phyloP scores from a whole-genome alignment of 495 filamentous ascomycete species.

The Hypoxylon lenormandii region DNA sequence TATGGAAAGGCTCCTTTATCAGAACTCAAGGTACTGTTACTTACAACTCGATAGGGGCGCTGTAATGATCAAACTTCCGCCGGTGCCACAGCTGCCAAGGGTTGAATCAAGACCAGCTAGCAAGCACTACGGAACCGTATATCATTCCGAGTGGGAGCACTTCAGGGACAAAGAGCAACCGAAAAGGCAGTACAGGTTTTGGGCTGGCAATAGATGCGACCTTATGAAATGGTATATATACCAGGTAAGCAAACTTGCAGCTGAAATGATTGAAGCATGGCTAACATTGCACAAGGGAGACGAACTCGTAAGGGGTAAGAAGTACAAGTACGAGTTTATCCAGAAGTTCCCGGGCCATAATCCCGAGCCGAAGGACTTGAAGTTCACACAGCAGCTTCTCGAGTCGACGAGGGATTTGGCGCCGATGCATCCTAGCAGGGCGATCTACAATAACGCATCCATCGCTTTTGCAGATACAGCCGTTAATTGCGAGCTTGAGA shows the following conservation, averaged over 20 bases:
- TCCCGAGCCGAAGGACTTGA: background rate
- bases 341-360: background rate
- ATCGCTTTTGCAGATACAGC: background rate
- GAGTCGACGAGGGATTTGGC: background rate
- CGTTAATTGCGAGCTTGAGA: background rate
- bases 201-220: background rate
- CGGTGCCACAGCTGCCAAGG: background rate
- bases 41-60: background rate
- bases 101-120: background rate
- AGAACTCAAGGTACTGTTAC: background rate
- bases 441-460: background rate
- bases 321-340: background rate
- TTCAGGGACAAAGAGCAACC: background rate
- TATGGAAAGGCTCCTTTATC: background rate
- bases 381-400: background rate
- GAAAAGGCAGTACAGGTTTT: background rate
- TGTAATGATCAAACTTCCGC: background rate
- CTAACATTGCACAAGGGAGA: background rate
- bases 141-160: background rate
- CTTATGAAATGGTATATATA: background rate
- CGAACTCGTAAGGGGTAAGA: background rate
- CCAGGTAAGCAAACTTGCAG: background rate
- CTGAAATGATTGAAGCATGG: background rate
- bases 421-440: background rate
- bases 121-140: constrained; percentile 1